phyloP scores from a whole-genome alignment of 805 yeast species.

The Cyberlindnera amylophila region DNA sequence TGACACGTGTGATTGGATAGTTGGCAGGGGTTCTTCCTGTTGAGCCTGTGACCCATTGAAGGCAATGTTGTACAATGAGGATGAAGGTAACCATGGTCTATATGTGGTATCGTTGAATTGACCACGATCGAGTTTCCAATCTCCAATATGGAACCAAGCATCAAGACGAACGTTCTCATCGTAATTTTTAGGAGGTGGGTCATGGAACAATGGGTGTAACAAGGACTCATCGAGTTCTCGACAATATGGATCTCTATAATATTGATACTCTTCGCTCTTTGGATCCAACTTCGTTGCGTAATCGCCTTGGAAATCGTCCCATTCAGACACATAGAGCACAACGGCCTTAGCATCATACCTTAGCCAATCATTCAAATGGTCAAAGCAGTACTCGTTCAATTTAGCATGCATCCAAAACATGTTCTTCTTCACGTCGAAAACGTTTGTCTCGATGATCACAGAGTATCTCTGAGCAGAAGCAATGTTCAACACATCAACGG shows the following conservation, averaged over 20 bases:
- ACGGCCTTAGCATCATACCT: constrained; percentile 33
- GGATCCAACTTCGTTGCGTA: constrained; percentile 7
- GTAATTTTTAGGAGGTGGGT: constrained; percentile 19
- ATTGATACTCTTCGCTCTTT: constrained; percentile 14
- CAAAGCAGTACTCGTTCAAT: constrained; percentile 35
- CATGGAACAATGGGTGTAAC: constrained; percentile 21
- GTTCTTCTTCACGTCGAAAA: constrained; percentile 37
- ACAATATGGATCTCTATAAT: constrained; percentile 21
- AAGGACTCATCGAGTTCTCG: constrained; percentile 26
- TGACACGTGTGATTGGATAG: constrained; percentile 6
- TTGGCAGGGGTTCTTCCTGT: background rate
- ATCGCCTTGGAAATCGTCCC: constrained; percentile 6
- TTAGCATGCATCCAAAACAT: constrained; percentile 40
- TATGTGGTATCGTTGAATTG: constrained; percentile 27
- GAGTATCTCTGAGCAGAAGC: constrained; percentile 70
- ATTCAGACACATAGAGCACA: constrained; percentile 28
- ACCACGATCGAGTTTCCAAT: constrained; percentile 24
- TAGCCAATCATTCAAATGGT: constrained; percentile 31
- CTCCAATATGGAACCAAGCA: constrained; percentile 27
- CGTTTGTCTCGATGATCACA: constrained; percentile 45
- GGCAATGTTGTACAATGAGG: constrained; percentile 18
- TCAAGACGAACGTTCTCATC: constrained; percentile 19
- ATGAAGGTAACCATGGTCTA: constrained; percentile 15
- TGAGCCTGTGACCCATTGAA: constrained; percentile 16
- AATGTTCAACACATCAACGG: constrained; percentile 29